phyloP scores from a whole-genome alignment of 1,284 basidiomycete species.

The Marasmius sp. region DNA sequence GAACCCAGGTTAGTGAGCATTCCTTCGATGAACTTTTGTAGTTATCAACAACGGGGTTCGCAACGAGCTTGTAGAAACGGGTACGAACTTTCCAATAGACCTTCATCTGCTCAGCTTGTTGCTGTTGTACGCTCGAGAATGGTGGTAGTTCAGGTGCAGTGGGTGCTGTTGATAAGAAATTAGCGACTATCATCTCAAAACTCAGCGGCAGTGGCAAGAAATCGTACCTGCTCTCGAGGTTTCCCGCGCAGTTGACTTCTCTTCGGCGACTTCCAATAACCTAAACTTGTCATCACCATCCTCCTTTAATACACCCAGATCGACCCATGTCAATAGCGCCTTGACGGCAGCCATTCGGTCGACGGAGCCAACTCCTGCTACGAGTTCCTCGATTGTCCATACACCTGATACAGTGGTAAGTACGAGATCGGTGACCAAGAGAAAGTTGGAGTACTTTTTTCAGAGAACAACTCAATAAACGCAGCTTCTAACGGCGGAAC shows the following conservation, averaged over 20 bases:
- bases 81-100: slow-evolving; percentile 78
- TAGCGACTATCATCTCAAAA: background rate
- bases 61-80: slow-evolving; percentile 11
- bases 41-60: background rate
- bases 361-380: slow-evolving; percentile 59
- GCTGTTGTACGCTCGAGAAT: slow-evolving; percentile 62
- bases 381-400: slow-evolving; percentile 71
- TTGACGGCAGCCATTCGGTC: slow-evolving; percentile 66
- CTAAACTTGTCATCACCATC: slow-evolving; percentile 56
- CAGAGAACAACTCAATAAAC: slow-evolving; percentile 83
- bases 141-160: slow-evolving; percentile 46
- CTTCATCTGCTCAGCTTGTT: slow-evolving; percentile 81
- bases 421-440: background rate
- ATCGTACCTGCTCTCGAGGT: slow-evolving; percentile 33
- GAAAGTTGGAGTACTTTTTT: slow-evolving; percentile 47
- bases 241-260: slow-evolving; percentile 22
- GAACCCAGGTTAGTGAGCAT: slow-evolving; percentile 83
- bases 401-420: slow-evolving; percentile 41
- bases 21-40: slow-evolving; percentile 72
- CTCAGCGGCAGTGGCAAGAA: background rate
- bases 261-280: slow-evolving; percentile 64
- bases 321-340: slow-evolving; percentile 82
- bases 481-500: slow-evolving; percentile 88
- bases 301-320: slow-evolving; percentile 77
- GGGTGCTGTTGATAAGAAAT: slow-evolving; percentile 12